Evolutionary conservation across 2,329 filamentous ascomycete genomes (phyloP), one percentile per base, ranked within the genome.

Genomic region (Fusarium pseudocircinatum): DNA sequence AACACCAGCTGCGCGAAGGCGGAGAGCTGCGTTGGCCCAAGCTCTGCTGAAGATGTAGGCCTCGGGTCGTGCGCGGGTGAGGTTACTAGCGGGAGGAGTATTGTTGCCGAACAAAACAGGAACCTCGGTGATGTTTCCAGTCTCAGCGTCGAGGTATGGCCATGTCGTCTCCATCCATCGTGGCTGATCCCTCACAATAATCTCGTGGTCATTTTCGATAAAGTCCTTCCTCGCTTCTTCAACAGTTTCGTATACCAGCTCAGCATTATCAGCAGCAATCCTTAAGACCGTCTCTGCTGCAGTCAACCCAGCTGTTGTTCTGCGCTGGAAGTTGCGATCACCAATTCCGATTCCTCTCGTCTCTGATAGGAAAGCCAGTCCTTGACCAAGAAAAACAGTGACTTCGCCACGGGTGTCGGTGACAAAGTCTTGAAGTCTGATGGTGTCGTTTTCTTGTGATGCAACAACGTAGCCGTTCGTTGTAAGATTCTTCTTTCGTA

Each of bases 301-400:
- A 0, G 73, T 76, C n/a, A 81, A 39, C 0, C 77, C 80, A 0
- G 79, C 71, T 0, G 78, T 76, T 0, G 78, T 78, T 14, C 80
- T 73, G 4, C 80, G 77, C 52, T 79, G 75, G 8, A 75, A 81
- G 15, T 81, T 70, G 13, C 79, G 76, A 59, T 79, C 69, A 1
- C 70, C 80, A 0, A 81, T 70, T 0, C 76, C 66, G 7, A 81
- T 81, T 1, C 80, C 80, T 24, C 80, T 76, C 3, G 79, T 81
- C 60, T 81, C 80, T 0, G 73, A 75, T 1, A 81, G 64, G 40
- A 81, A 79, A 1, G 78, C 75, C 24, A 81, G 67, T n/a, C 79
- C 72, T 53, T 81, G 80, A 3, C 73, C 76, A 4, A 69, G 44
- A 7, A 81, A 65, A 6, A 74, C 78, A 3, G 80, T 75, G 3